These are phyloP conservation scores for Fraxinus cuspidata DNA, from an alignment of 257 asterid species.

Conservation along the genomic window DNA sequence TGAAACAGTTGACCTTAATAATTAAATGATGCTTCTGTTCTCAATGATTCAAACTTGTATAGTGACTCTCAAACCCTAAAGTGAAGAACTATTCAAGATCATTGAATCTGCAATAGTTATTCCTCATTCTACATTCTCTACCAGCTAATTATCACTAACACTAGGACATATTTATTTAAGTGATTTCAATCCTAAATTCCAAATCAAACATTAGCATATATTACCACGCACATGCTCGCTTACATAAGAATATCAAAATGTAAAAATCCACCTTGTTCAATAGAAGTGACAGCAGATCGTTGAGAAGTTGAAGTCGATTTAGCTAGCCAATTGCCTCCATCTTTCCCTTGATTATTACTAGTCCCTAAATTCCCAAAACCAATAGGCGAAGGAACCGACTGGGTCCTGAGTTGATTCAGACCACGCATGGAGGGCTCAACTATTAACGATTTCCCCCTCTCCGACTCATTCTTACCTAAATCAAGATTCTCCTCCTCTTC, in stretches of 20 bases:
- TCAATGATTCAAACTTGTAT: background rate
- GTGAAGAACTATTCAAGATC: constrained; percentile 6
- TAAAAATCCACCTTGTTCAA: constrained; percentile 46
- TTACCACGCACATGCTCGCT: background rate
- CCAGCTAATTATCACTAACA: constrained; percentile 22
- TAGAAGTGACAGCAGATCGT: constrained; percentile 36
- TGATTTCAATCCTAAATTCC: background rate
- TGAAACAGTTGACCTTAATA: background rate
- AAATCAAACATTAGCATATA: background rate
- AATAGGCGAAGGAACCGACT: constrained; percentile 56
- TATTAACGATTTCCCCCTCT: constrained; percentile 31
- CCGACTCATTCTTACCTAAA: constrained; percentile 22
- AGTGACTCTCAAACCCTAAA: constrained; percentile 15
- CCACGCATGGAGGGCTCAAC: constrained; percentile 61
- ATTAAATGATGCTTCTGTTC: background rate
- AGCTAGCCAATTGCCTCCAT: constrained; percentile 27
- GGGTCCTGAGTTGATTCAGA: constrained; percentile 77
- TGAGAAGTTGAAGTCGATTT: constrained; percentile 30
- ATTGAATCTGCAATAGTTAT: constrained; percentile 2
- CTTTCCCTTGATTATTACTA: constrained; percentile 14
- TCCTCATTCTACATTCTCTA: constrained; percentile 15
- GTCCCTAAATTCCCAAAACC: constrained; percentile 29
- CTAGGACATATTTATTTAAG: background rate
- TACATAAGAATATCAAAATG: background rate
- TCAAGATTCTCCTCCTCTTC: constrained; percentile 29